Percentiles rank a stretch among this genome's conserved stretches.
Conservation (phyloP, 2,329 filamentous ascomycete genomes). For the Hortaea werneckii region DNA sequence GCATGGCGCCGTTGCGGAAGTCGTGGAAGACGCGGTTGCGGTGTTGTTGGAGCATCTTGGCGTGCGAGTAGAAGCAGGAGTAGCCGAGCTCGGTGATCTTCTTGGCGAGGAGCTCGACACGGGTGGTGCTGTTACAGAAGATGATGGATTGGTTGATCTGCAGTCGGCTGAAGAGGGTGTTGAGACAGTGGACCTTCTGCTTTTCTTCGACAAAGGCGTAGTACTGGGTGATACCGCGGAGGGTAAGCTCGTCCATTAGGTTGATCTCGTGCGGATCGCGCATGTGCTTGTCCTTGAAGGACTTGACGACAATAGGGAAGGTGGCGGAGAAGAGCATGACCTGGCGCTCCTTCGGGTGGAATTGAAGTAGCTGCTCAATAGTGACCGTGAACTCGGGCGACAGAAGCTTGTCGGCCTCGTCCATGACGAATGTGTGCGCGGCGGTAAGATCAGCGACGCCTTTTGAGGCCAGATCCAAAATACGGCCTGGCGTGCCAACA, state of each 20-base stretch:
- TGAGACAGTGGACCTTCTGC: conserved; percentile 97
- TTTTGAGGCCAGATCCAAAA: conserved; percentile 92
- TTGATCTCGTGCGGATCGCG: conserved; percentile 95
- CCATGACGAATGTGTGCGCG: conserved; percentile 98
- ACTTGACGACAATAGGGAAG: conserved; percentile 92
- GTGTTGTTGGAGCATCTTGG: conserved; percentile 92
- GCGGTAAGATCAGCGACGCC: conserved; percentile 91
- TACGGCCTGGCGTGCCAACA: conserved; percentile 91
- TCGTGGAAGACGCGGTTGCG: conserved; percentile 99
- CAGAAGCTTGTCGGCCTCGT: conserved; percentile 95
- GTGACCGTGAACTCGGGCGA: conserved; percentile 95
- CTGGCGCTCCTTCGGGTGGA: conserved; percentile 94
- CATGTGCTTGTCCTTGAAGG: conserved; percentile 98
- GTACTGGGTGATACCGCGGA: conserved; percentile 97
- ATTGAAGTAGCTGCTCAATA: conserved; percentile 88
- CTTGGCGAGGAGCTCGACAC: conserved; percentile 93
- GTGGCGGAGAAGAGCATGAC: conserved; percentile 99
- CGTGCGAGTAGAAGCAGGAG: conserved; percentile 98
- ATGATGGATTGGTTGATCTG: conserved; percentile 99
- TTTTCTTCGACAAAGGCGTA: conserved; percentile 99
- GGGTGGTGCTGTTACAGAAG: conserved; percentile 98
- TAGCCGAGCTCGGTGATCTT: conserved; percentile 99
- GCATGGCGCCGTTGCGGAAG: conserved; percentile 94
- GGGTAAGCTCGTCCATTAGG: conserved; percentile 96
- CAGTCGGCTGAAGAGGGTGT: conserved; percentile 96